Evolutionary conservation across 306 rosid genomes (phyloP), one percentile per base, ranked within the genome.

Genomic region (Prunus davidiana): DNA sequence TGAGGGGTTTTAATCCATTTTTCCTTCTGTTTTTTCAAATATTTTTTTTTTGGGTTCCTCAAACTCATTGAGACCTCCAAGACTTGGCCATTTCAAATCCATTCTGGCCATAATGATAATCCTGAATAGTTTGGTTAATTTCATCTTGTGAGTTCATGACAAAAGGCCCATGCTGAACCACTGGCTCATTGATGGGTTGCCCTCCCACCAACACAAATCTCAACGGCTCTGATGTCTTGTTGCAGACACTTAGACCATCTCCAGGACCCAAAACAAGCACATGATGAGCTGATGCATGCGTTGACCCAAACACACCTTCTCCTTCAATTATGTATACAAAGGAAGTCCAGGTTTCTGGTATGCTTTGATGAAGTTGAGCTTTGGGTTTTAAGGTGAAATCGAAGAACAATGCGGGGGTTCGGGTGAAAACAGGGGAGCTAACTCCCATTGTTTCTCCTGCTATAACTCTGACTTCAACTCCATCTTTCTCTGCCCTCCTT

Each of bases 381-480:
- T 80, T 83, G 0, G 97, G 97, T 56, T 60, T 72, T 78, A 95
- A 28, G 16, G 84, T 75, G 85, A 95, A 92, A 63, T 90, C 97
- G 14, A 95, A 91, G 80, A 67, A 95, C 96, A 92, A 83, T 51
- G 97, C 84, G 34, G 97, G 98, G 1, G 98, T 95, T 82, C 89
- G 62, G 2, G 98, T 95, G 85, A 87, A 92, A 22, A 92, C 97
- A 0, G 89, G 91, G 4, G 97, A 92, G 51, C 75, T 83, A 0
- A 89, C 82, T 73, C 93, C 97, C 96, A 95, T 84, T 70, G 97
- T 79, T 82, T 89, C 97, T 81, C 97, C 98, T 57, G 98, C 98
- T 81, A 95, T 79, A 0, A 92, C 91, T 50, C 76, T 76, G 56
- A 95, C 98, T 70, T 92, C 88, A 28, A 88, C 97, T 6, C 97